Evolutionary conservation across 805 yeast genomes (phyloP), one percentile per base, ranked within the genome.

Genomic region (Yarrowia sp.): DNA sequence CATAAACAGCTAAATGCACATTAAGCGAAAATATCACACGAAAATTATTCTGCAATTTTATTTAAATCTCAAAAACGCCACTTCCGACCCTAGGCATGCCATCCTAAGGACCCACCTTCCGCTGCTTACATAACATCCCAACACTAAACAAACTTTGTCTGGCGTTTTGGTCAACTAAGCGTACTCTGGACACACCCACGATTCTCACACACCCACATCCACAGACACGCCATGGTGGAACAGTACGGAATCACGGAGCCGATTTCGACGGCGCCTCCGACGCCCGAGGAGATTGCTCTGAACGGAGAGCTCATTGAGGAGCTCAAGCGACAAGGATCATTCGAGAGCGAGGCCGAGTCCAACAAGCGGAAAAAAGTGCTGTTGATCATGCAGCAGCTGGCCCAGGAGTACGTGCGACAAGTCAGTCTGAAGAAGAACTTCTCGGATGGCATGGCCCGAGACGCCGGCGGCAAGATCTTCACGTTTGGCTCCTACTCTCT

Each of bases 401-500:
- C 88, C 0, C 82, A 86, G 68, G 89, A 87, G 66, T 93, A 93
- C 74, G 99, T 94, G 1, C 88, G 83, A 69, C 81, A 76, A 13
- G 97, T 91, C 8, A 87, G 96, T 3, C 80, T 83, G 66, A 83
- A 80, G 65, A 91, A 88, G 70, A 92, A 93, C 70, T 91, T 94
- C 97, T 84, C 91, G 33, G 98, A 94, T 64, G 97, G 97, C 1
- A 91, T 94, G 97, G 96, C 98, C 0, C 81, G 78, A 62, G 99
- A 94, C 73, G 96, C 98, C 0, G 99, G 99, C 36, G 99, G 99
- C 35, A 94, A 94, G 72, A 84, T 94, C n/a, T 94, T 92, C 72
- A 91, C 97, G 0, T 94, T 82, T 76, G 99, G 99, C 0, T 91
- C 97, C 1, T 94, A 92, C 70, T 80, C 97, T 65, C 76, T 94